Evolutionary conservation across 2,329 filamentous ascomycete genomes (phyloP).

Genomic region (Colletotrichum eremochloae): DNA sequence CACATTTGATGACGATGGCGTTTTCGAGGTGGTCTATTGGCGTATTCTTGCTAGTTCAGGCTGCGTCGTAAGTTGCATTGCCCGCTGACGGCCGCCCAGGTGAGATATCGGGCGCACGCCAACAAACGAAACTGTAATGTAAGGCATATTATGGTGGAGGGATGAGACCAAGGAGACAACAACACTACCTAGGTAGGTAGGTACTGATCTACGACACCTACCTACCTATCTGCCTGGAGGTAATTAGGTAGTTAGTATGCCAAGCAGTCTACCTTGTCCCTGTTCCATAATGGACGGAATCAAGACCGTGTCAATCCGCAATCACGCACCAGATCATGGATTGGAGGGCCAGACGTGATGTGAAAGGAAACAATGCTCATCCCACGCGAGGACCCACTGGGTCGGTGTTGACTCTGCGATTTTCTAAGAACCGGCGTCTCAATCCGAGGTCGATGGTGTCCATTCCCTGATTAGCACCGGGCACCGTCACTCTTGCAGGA

Average conservation of each 20-base stretch:
- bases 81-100: background rate
- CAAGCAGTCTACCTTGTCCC: background rate
- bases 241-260: background rate
- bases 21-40: conserved; percentile 36
- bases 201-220: background rate
- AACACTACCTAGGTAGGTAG: too few relatives aligned
- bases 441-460: background rate
- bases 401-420: conserved; percentile 18
- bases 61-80: conserved; percentile 13
- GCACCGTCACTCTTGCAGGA: conserved; percentile 8
- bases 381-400: conserved; percentile 29
- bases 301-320: conserved; percentile 15
- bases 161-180: conserved; percentile 20
- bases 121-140: background rate
- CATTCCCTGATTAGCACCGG: conserved; percentile 2
- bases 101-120: conserved; percentile 8
- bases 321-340: background rate
- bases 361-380: conserved; percentile 14
- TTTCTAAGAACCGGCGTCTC: conserved; percentile 15
- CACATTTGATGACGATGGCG: conserved; percentile 28
- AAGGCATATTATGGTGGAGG: background rate
- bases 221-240: background rate
- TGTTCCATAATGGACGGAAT: conserved; percentile 27
- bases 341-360: background rate
- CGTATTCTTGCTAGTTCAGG: conserved; percentile 17